phyloP scores from a whole-genome alignment of 768 basidiomycete species.

The Lactarius deliciosus region DNA sequence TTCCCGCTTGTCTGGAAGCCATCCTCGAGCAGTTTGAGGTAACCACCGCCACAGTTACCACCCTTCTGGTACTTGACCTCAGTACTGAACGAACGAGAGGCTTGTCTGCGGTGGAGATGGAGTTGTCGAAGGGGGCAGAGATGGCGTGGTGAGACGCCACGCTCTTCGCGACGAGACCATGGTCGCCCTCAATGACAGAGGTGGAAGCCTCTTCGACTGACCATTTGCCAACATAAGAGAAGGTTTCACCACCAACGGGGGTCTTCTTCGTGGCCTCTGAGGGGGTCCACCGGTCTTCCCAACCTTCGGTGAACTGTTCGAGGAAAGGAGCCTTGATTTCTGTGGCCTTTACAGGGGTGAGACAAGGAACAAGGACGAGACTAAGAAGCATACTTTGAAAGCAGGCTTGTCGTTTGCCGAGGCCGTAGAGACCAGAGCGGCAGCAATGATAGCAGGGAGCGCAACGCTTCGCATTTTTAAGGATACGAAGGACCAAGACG shows the following conservation, averaged over 20 bases:
- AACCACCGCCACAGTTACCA: slow-evolving; percentile 98
- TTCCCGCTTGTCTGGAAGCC: slow-evolving; percentile 93
- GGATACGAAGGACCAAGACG: slow-evolving; percentile 66
- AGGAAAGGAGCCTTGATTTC: slow-evolving; percentile 84
- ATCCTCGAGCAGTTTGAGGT: slow-evolving; percentile 92
- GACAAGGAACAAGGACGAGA: neutral
- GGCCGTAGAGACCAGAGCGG: slow-evolving; percentile 62
- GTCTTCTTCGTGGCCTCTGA: slow-evolving; percentile 99
- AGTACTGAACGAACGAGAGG: slow-evolving; percentile 96
- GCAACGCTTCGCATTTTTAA: slow-evolving; percentile 80
- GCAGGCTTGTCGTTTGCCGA: slow-evolving; percentile 60
- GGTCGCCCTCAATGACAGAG: slow-evolving; percentile 79
- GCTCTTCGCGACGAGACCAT: slow-evolving; percentile 91
- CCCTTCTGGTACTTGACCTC: slow-evolving; percentile 99
- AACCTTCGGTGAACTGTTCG: slow-evolving; percentile 94
- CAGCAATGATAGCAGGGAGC: slow-evolving; percentile 64
- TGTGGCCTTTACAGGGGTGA: slow-evolving; percentile 54
- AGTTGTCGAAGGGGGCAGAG: slow-evolving; percentile 80
- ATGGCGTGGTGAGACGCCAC: slow-evolving; percentile 99
- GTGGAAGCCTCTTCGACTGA: slow-evolving; percentile 84
- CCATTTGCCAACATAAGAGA: slow-evolving; percentile 98
- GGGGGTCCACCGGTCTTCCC: slow-evolving; percentile 90
- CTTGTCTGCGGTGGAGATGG: slow-evolving; percentile 78
- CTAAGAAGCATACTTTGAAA: slow-evolving; percentile 55
- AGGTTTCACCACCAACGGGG: slow-evolving; percentile 91